Conservation (phyloP, 2,329 filamentous ascomycete species). For the Colletotrichum echinochloae region DNA sequence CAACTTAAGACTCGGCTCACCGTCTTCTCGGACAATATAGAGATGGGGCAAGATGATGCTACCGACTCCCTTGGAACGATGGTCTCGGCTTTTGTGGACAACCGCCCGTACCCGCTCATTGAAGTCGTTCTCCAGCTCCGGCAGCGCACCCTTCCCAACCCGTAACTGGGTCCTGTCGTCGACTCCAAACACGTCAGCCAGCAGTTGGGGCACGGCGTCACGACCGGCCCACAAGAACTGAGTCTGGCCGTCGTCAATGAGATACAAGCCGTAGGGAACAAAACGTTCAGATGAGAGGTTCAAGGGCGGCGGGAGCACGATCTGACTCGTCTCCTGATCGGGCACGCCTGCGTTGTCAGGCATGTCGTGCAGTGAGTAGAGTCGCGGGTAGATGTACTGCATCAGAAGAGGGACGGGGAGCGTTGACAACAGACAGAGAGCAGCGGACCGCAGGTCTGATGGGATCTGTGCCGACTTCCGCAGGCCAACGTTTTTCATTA, state of each 20-base stretch:
- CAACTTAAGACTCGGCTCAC: slow-evolving; percentile 92
- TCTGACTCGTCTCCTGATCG: slow-evolving; percentile 87
- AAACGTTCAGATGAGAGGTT: slow-evolving; percentile 92
- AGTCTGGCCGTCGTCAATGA: slow-evolving; percentile 96
- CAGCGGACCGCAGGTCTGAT: slow-evolving; percentile 91
- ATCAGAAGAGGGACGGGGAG: slow-evolving; percentile 89
- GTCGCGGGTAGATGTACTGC: slow-evolving; percentile 88
- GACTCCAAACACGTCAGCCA: slow-evolving; percentile 91
- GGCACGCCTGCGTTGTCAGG: slow-evolving; percentile 90
- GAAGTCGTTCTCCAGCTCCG: slow-evolving; percentile 94
- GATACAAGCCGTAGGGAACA: slow-evolving; percentile 89
- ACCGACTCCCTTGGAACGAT: slow-evolving; percentile 86
- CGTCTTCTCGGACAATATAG: slow-evolving; percentile 94
- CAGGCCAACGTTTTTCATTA: slow-evolving; percentile 96
- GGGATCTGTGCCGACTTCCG: slow-evolving; percentile 94
- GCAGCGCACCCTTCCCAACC: slow-evolving; percentile 89
- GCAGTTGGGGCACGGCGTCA: slow-evolving; percentile 89
- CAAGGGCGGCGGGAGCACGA: slow-evolving; percentile 83
- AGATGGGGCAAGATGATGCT: slow-evolving; percentile 93
- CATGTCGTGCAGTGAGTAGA: slow-evolving; percentile 96
- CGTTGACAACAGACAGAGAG: slow-evolving; percentile 93
- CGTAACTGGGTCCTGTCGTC: slow-evolving; percentile 86
- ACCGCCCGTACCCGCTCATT: slow-evolving; percentile 93
- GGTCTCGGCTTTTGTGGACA: slow-evolving; percentile 90
- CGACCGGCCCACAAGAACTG: slow-evolving; percentile 98